Percentiles rank a stretch among this genome's conserved stretches.
These are phyloP conservation scores for Punctularia strigosozonata DNA, from an alignment of 768 basidiomycete genomes.

Conservation along the genomic window DNA sequence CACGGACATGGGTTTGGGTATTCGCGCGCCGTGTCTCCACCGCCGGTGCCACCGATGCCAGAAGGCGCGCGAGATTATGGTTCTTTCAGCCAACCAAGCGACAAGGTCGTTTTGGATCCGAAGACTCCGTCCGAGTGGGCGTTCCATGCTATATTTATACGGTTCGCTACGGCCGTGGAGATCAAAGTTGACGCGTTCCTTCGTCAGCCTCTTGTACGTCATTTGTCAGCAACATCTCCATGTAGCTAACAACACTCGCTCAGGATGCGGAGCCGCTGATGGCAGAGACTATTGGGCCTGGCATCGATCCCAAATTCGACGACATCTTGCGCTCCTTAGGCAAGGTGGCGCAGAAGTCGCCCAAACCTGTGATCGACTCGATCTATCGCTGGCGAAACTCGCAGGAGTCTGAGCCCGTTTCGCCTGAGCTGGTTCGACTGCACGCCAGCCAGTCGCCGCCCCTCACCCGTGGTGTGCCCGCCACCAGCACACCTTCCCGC, in stretches of 20 bases:
- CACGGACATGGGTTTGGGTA: conserved; percentile 29
- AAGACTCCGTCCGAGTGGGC: conserved; percentile 85
- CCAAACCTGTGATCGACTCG: conserved; percentile 76
- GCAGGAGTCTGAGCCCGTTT: conserved; percentile 50
- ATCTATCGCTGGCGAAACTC: conserved; percentile 79
- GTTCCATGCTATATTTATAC: conserved; percentile 77
- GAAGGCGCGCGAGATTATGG: conserved; percentile 40
- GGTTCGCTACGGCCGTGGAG: conserved; percentile 74
- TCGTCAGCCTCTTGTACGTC: conserved; percentile 50
- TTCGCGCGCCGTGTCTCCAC: conserved; percentile 42
- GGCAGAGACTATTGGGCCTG: conserved; percentile 54
- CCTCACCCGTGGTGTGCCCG: conserved; percentile 16
- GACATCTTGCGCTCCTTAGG: conserved; percentile 76
- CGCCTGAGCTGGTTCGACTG: conserved; percentile 34
- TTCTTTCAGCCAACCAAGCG: conserved; percentile 31
- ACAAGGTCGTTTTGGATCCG: conserved; percentile 56
- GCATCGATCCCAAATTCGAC: conserved; percentile 72
- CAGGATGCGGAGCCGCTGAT: conserved; percentile 66
- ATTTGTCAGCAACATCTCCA: not conserved
- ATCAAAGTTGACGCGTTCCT: conserved; percentile 69
- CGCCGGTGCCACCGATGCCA: conserved; percentile 72
- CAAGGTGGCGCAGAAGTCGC: conserved; percentile 74
- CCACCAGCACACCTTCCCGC: too few relatives aligned
- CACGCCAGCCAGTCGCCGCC: conserved; percentile 31
- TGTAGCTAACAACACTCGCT: not conserved